Evolutionary conservation across 2,329 filamentous ascomycete species (phyloP).

Genomic region (Trichoderma koningiopsis): DNA sequence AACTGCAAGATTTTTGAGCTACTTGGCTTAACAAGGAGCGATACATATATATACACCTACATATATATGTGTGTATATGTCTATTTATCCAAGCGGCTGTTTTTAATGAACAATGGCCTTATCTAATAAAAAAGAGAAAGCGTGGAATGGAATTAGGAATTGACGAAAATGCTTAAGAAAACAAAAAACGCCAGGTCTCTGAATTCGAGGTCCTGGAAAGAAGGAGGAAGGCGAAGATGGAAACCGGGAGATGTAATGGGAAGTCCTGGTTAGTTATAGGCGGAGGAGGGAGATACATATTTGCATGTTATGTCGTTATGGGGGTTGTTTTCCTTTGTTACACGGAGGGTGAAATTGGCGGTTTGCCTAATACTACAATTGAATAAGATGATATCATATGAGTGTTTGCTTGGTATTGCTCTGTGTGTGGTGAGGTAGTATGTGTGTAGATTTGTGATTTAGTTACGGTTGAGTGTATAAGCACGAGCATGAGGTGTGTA

Average conservation of each 20-base stretch:
- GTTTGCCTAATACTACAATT: slow-evolving; percentile 16
- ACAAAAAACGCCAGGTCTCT: neutral
- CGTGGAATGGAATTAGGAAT: neutral
- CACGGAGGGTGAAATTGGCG: neutral
- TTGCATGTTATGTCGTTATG: slow-evolving; percentile 24
- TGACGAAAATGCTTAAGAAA: neutral
- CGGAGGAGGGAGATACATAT: neutral
- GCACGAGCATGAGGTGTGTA: neutral
- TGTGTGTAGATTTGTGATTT: neutral
- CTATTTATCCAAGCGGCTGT: slow-evolving; percentile 4
- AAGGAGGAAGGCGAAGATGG: neutral
- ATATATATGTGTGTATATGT: neutral
- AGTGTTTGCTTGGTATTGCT: neutral
- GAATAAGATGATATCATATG: slow-evolving; percentile 11
- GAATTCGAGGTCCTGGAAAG: neutral
- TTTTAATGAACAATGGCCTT: slow-evolving; percentile 18
- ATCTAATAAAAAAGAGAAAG: slow-evolving; percentile 6
- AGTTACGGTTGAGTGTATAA: neutral
- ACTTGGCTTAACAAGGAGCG: neutral
- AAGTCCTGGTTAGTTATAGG: neutral
- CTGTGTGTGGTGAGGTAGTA: neutral
- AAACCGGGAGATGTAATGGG: neutral
- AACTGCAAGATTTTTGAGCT: slow-evolving; percentile 6
- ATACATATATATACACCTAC: neutral
- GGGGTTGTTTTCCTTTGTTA: slow-evolving; percentile 5